Percentiles rank a stretch among this genome's conserved stretches.
Evolutionary conservation across 306 rosid species (phyloP).

Genomic region (Rubus idaeus): DNA sequence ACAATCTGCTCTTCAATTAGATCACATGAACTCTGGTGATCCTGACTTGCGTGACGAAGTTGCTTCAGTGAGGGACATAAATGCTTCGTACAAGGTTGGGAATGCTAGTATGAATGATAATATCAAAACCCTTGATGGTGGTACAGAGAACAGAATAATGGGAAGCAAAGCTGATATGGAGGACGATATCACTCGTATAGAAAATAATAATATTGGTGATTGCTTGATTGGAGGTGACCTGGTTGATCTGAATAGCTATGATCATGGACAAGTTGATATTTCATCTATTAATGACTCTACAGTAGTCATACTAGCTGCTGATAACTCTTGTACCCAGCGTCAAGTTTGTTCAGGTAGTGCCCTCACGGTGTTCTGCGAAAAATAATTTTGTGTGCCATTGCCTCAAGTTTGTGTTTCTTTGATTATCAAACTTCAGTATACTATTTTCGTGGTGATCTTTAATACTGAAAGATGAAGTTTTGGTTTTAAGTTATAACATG

Average conservation of each 20-base stretch:
- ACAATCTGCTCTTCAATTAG: neutral
- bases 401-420: neutral
- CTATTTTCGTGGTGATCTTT: neutral
- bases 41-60: neutral
- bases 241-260: neutral
- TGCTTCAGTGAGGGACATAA: neutral
- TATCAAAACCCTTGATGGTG: neutral
- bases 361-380: neutral
- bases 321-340: neutral
- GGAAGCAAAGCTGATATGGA: neutral
- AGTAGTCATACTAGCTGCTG: neutral
- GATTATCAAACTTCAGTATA: neutral
- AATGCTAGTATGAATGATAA: neutral
- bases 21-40: slow-evolving; percentile 4
- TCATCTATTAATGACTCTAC: neutral
- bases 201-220: neutral
- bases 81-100: neutral
- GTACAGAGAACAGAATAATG: too few species aligned
- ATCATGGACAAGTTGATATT: neutral
- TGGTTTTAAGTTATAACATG: neutral
- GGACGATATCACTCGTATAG: neutral
- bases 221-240: neutral
- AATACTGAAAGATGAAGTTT: neutral
- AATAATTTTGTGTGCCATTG: too few species aligned
- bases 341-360: slow-evolving; percentile 2